Evolutionary conservation across 768 basidiomycete species (phyloP).

Genomic region (Tulasnella sp.): DNA sequence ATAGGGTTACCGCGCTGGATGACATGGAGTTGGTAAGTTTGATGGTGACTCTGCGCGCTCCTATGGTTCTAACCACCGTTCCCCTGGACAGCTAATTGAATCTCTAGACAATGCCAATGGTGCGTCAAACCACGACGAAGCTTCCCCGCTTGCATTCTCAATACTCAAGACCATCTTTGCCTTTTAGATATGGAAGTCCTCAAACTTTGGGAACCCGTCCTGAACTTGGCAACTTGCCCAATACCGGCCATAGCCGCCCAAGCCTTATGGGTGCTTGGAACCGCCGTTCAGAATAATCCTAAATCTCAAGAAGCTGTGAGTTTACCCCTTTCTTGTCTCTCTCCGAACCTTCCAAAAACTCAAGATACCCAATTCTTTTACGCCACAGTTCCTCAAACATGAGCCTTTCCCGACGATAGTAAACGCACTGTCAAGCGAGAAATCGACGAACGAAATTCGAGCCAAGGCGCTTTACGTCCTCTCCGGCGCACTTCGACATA

Average conservation of each 20-base stretch:
- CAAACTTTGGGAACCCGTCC: conserved; percentile 73
- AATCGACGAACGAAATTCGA: conserved; percentile 49
- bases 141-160: too few relatives aligned
- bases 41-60: neutral
- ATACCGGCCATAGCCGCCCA: conserved; percentile 61
- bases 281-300: conserved; percentile 86
- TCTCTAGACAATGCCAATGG: conserved; percentile 90
- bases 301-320: conserved; percentile 70
- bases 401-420: conserved; percentile 65
- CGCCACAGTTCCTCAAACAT: conserved; percentile 56
- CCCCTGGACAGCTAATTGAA: conserved; percentile 61
- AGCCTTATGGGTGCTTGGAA: conserved; percentile 82
- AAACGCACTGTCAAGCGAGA: conserved; percentile 50
- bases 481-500: conserved; percentile 76
- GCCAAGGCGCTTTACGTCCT: conserved; percentile 81
- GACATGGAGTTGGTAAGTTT: conserved; percentile 76
- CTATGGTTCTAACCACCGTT: neutral
- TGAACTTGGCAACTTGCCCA: conserved; percentile 54
- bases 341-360: too few relatives aligned
- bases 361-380: too few relatives aligned
- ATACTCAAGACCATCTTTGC: neutral
- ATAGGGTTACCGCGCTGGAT: conserved; percentile 67
- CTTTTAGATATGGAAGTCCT: conserved; percentile 67
- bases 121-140: conserved; percentile 39
- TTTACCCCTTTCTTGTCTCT: conserved; percentile 28